Percentiles rank a stretch among this genome's conserved stretches.
These are phyloP conservation scores for Arctium minus DNA, from an alignment of 129 eudicot species.

Conservation along the genomic window DNA sequence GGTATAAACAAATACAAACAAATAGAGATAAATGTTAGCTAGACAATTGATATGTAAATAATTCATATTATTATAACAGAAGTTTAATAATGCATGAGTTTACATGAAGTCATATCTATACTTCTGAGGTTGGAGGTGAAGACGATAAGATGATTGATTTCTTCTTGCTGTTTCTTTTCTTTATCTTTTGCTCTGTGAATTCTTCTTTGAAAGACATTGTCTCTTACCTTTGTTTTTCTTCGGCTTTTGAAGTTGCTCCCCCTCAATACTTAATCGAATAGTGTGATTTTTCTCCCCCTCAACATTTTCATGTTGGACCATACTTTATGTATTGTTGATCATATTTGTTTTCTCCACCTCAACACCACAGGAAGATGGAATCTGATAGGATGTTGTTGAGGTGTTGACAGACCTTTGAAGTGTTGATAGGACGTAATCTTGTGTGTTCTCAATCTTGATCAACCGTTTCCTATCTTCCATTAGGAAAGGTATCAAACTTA, in stretches of 20 bases:
- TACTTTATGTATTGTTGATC: too few relatives aligned
- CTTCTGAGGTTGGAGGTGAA: neutral
- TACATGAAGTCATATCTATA: neutral
- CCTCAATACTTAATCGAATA: neutral
- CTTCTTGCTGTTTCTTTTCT: neutral
- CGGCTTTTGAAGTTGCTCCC: neutral
- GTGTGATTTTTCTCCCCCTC: too few relatives aligned
- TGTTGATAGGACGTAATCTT: too few relatives aligned
- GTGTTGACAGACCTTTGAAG: neutral
- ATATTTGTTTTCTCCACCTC: neutral
- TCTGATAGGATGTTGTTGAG: neutral
- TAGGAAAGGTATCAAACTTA: too few relatives aligned
- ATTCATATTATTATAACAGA: neutral
- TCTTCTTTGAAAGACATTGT: too few relatives aligned
- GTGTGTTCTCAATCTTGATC: too few relatives aligned
- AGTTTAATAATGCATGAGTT: neutral
- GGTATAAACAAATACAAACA: too few relatives aligned
- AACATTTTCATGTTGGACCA: too few relatives aligned
- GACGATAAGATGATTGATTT: neutral
- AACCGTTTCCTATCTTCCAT: too few relatives aligned
- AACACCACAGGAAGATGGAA: neutral
- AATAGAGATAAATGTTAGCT: neutral
- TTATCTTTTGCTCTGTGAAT: too few relatives aligned
- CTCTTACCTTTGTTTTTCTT: neutral
- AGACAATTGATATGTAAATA: neutral